phyloP scores from a whole-genome alignment of 176 grass and related monocot species.

The Urochloa ruziziensis region DNA sequence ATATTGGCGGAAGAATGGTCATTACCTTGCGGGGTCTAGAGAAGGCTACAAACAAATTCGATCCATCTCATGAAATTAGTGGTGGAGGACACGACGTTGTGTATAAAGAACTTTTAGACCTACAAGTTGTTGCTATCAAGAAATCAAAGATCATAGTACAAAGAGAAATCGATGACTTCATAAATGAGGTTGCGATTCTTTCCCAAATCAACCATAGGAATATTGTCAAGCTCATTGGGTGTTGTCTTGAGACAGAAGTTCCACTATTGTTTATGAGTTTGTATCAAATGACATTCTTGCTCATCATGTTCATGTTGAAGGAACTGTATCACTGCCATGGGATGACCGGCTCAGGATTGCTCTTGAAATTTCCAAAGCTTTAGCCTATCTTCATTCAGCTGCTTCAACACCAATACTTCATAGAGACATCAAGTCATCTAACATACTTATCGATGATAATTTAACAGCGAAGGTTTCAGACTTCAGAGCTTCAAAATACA shows the following conservation, averaged over 20 bases:
- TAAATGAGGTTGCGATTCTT: slow-evolving; percentile 60
- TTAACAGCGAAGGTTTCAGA: slow-evolving; percentile 57
- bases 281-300: slow-evolving; percentile 58
- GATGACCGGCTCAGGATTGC: slow-evolving; percentile 51
- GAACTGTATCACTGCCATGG: slow-evolving; percentile 24
- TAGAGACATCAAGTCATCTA: slow-evolving; percentile 56
- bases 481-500: slow-evolving; percentile 50
- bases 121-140: slow-evolving; percentile 55
- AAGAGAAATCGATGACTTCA: slow-evolving; percentile 53
- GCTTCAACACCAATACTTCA: slow-evolving; percentile 41
- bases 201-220: slow-evolving; percentile 59
- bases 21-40: slow-evolving; percentile 44
- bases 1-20: slow-evolving; percentile 54
- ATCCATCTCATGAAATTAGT: slow-evolving; percentile 34
- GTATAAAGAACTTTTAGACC: slow-evolving; percentile 55
- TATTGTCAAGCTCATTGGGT: slow-evolving; percentile 51
- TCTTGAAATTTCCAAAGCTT: slow-evolving; percentile 35
- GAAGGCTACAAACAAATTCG: slow-evolving; percentile 53
- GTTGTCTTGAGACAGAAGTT: slow-evolving; percentile 60
- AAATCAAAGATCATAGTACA: slow-evolving; percentile 52
- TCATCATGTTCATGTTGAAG: slow-evolving; percentile 40
- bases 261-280: slow-evolving; percentile 58
- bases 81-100: slow-evolving; percentile 53
- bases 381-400: slow-evolving; percentile 52
- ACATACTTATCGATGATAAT: slow-evolving; percentile 55